These are phyloP conservation scores for Coemansia sp. DNA, from an alignment of 192 early-diverging fungal genomes.

Conservation along the genomic window DNA sequence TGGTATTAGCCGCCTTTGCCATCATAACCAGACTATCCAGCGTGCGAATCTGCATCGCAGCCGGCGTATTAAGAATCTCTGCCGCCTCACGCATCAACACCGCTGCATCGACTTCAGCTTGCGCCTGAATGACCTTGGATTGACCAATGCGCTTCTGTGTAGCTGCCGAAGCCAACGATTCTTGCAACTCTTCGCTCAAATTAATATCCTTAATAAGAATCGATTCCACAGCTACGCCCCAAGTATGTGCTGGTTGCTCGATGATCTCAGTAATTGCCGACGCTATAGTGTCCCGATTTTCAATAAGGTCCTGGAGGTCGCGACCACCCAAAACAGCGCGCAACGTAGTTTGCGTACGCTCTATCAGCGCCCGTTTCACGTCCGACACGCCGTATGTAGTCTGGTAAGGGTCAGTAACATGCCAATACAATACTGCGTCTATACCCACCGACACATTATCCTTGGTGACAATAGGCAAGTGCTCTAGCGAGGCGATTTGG, in stretches of 20 bases:
- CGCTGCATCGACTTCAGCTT: slow-evolving; percentile 84
- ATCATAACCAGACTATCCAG: slow-evolving; percentile 82
- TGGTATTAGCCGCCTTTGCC: slow-evolving; percentile 71
- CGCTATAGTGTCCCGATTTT: slow-evolving; percentile 86
- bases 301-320: slow-evolving; percentile 85
- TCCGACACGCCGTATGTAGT: slow-evolving; percentile 79
- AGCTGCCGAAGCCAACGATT: slow-evolving; percentile 83
- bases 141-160: slow-evolving; percentile 89
- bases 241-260: slow-evolving; percentile 69
- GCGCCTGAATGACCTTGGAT: slow-evolving; percentile 87
- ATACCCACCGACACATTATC: slow-evolving; percentile 88
- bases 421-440: slow-evolving; percentile 88
- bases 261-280: slow-evolving; percentile 84
- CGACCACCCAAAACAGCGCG: slow-evolving; percentile 81
- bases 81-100: slow-evolving; percentile 94
- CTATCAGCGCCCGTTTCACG: slow-evolving; percentile 77
- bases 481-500: slow-evolving; percentile 64
- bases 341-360: slow-evolving; percentile 89
- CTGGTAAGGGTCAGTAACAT: slow-evolving; percentile 77
- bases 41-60: slow-evolving; percentile 86
- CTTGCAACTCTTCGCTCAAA: slow-evolving; percentile 75
- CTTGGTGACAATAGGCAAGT: slow-evolving; percentile 82
- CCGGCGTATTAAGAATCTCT: slow-evolving; percentile 84
- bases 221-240: slow-evolving; percentile 81
- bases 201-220: slow-evolving; percentile 87